Evolutionary conservation across 305 asterid species (phyloP), one percentile per base, ranked within the genome.

Genomic region (Ajuga reptans): DNA sequence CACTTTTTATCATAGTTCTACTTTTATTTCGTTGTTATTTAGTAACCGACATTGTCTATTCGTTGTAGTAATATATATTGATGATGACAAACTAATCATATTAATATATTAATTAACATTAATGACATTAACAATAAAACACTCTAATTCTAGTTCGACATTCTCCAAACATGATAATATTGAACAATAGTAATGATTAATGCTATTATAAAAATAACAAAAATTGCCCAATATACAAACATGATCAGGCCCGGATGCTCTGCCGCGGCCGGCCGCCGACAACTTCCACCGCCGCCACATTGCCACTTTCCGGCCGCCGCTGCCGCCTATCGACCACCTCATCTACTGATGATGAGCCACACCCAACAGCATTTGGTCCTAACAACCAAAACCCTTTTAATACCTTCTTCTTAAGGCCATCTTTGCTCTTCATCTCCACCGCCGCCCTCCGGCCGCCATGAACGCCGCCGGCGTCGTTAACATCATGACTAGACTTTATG

Each of bases 181-280:
- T n/a, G n/a, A n/a, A 21, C 27, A 21, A 21, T 2, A 21, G 27
- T 2, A 21, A 21, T 21, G 27, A 21, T 21, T 0, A 21, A 0
- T 21, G 2, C 27, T 0, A 21, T 21, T 21, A 21, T 2, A 21
- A 21, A 21, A 21, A 21, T 0, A 21, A 21, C 1, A 6, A 31
- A 12, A 27, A 11, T 24, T 34, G 41, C 39, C 16, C 27, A 17
- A n/a, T n/a, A n/a, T n/a, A n/a, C n/a, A n/a, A n/a, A n/a, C 24
- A n/a, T 16, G 39, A n/a, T 16, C 49, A 59, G 31, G 62, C 53
- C 36, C 61, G 69, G 53, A 49, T 39, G 24, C 75, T 69, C 46
- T 61, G 75, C 63, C 75, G 43, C 46, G 64, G 69, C 17, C 70
- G 70, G 53, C 64, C 11, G 10, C 76, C 49, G 18, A 15, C 51